Conservation (phyloP, 1,284 basidiomycete genomes). For the Ceraceosorus guamensis region DNA sequence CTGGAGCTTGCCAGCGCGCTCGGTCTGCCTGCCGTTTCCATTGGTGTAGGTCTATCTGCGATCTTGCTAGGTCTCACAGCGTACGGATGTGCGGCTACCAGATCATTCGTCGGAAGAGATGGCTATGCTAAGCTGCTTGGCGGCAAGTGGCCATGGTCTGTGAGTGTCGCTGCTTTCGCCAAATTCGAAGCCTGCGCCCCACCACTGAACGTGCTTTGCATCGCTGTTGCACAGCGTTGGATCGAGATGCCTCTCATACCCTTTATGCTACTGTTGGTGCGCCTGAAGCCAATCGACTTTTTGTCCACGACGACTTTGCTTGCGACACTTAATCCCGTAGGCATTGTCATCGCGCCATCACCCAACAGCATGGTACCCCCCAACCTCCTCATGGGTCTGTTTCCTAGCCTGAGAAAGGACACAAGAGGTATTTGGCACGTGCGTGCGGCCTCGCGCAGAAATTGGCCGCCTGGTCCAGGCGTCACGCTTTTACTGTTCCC, state of each 20-base stretch:
- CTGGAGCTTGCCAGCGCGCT: conserved; percentile 17
- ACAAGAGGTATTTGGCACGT: too few relatives aligned
- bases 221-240: conserved; percentile 20
- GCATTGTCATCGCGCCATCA: too few relatives aligned
- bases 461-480: too few relatives aligned
- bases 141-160: conserved; percentile 31
- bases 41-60: conserved; percentile 14
- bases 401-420: too few relatives aligned
- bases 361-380: too few relatives aligned
- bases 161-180: neutral
- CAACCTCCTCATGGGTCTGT: too few relatives aligned
- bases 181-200: neutral
- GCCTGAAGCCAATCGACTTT: conserved; percentile 25
- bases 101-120: conserved; percentile 26
- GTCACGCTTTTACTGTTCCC: conserved; percentile 24
- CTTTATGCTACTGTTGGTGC: conserved; percentile 32
- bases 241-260: conserved; percentile 44
- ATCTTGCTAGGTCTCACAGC: conserved; percentile 24
- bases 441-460: too few relatives aligned
- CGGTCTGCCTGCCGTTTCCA: conserved; percentile 18
- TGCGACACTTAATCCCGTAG: too few relatives aligned
- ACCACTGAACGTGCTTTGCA: neutral
- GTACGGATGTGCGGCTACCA: conserved; percentile 32
- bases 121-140: conserved; percentile 19
- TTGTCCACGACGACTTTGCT: too few relatives aligned